Percentiles rank a stretch among this genome's conserved stretches.
Conservation (phyloP, 2,329 filamentous ascomycete species). For the Microcyclosporella mali region DNA sequence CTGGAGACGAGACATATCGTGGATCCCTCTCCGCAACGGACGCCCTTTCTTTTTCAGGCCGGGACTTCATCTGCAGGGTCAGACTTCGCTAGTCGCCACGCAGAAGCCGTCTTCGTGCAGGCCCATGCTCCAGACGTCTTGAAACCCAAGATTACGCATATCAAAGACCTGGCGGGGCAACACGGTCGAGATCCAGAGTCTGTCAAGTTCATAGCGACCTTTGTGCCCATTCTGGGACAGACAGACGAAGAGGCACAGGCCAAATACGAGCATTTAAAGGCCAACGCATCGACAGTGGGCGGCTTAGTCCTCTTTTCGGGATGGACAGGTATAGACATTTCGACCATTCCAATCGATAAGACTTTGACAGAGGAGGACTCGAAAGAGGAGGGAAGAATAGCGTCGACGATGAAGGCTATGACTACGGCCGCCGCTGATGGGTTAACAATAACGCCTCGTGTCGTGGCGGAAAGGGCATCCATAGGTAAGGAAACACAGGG, state of each 20-base stretch:
- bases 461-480: slow-evolving; percentile 42
- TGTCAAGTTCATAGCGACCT: slow-evolving; percentile 62
- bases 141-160: slow-evolving; percentile 57
- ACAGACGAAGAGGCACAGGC: slow-evolving; percentile 61
- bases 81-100: slow-evolving; percentile 52
- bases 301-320: slow-evolving; percentile 66
- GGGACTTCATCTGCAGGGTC: slow-evolving; percentile 55
- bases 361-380: slow-evolving; percentile 52
- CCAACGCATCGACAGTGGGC: slow-evolving; percentile 59
- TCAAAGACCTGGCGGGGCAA: slow-evolving; percentile 47
- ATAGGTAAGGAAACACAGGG: too few relatives aligned
- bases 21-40: slow-evolving; percentile 37
- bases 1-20: slow-evolving; percentile 42
- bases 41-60: slow-evolving; percentile 45
- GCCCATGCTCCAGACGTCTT: slow-evolving; percentile 58
- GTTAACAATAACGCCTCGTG: slow-evolving; percentile 41
- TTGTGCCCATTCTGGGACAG: slow-evolving; percentile 58
- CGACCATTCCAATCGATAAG: slow-evolving; percentile 46
- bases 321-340: slow-evolving; percentile 63
- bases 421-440: slow-evolving; percentile 41
- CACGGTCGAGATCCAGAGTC: slow-evolving; percentile 51
- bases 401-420: slow-evolving; percentile 31
- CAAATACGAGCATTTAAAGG: slow-evolving; percentile 56
- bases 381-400: slow-evolving; percentile 43
- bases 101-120: slow-evolving; percentile 62